Evolutionary conservation across 257 asterid genomes (phyloP), one percentile per base, ranked within the genome.

Genomic region (Solanum bulbocastanum): DNA sequence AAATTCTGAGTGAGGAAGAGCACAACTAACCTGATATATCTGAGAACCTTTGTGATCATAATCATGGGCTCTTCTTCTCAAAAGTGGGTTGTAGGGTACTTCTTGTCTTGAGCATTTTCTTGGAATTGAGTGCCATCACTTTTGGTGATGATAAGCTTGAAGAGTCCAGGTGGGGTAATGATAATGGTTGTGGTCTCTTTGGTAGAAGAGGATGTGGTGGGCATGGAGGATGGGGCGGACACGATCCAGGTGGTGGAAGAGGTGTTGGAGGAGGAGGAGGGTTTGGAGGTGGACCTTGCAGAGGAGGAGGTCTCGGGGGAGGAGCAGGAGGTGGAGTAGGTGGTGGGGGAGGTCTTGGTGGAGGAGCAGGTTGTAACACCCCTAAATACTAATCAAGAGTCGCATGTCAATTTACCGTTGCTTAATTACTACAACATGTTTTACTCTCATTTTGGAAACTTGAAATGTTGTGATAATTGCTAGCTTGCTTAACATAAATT

Each of bases 151-250:
- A 86, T 42, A 87, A 83, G 56, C 74, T 89, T 5, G 73, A 87
- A 20, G 85, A 89, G 79, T 32, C 85, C 4, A 89, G 89, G 74
- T 90, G 91, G 91, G 83, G 89, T 20, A 68, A 84, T 37, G 90
- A 88, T 86, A 73, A 89, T 81, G 86, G 68, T 44, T 89, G 92
- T 75, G 83, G 90, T 5, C 30, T 32, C 42, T 87, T 42, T 86
- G 60, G 90, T 46, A 49, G 92, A 60, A 86, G 90, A 30, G 89
- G 90, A 9, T 86, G 90, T 15, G 90, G 89, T 52, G 88, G 91
- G 4, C 66, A 42, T 27, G 91, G 85, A 0, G 22, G 52, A 36
- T 78, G 68, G 12, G 84, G 86, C 0, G 88, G 89, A 25, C 81
- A 82, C 8, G 89, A 89, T 12, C 83, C 76, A 18, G 85, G 91